Percentiles rank a stretch among this genome's conserved stretches.
These are phyloP conservation scores for Hapsidospora chrysogenum DNA, from an alignment of 495 filamentous ascomycete genomes.

Conservation along the genomic window DNA sequence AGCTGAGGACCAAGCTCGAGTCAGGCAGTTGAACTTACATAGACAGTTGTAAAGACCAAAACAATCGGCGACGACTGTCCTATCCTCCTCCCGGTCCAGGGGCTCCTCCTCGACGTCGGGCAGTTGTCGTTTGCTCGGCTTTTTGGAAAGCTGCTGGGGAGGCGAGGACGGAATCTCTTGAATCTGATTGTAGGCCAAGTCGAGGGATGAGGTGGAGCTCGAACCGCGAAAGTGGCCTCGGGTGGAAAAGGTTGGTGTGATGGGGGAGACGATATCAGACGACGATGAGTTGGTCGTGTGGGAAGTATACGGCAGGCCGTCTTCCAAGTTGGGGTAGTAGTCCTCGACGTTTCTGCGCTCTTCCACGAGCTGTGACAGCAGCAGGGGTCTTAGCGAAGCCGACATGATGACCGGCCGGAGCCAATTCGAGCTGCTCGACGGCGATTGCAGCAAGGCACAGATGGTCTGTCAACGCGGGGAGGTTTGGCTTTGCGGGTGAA, in stretches of 20 bases:
- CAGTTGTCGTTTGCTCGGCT: slow-evolving; percentile 29
- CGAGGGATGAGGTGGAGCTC: slow-evolving; percentile 33
- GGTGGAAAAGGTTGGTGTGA: slow-evolving; percentile 42
- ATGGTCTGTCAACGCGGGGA: too few relatives aligned
- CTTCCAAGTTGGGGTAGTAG: slow-evolving; percentile 4
- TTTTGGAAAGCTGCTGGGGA: slow-evolving; percentile 12
- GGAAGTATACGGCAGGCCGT: slow-evolving; percentile 10
- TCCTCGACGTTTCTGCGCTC: slow-evolving; percentile 11
- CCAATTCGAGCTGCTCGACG: too few relatives aligned
- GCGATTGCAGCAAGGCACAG: too few relatives aligned
- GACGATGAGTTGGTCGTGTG: slow-evolving; percentile 30
- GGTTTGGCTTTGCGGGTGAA: too few relatives aligned
- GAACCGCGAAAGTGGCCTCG: slow-evolving; percentile 36
- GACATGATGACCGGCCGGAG: slow-evolving; percentile 22
- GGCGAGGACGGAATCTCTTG: slow-evolving; percentile 29
- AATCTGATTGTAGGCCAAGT: slow-evolving; percentile 18
- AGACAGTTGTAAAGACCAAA: slow-evolving; percentile 32
- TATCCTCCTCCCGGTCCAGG: slow-evolving; percentile 33
- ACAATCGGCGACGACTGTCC: slow-evolving; percentile 24
- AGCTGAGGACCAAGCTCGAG: too few relatives aligned
- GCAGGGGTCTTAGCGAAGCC: slow-evolving; percentile 30
- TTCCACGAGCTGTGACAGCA: slow-evolving; percentile 34
- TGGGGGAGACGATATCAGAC: slow-evolving; percentile 40
- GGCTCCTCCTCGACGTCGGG: slow-evolving; percentile 40
- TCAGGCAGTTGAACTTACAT: slow-evolving; percentile 20